Conservation (phyloP, 2,329 filamentous ascomycete genomes). For the Fusarium longipes region DNA sequence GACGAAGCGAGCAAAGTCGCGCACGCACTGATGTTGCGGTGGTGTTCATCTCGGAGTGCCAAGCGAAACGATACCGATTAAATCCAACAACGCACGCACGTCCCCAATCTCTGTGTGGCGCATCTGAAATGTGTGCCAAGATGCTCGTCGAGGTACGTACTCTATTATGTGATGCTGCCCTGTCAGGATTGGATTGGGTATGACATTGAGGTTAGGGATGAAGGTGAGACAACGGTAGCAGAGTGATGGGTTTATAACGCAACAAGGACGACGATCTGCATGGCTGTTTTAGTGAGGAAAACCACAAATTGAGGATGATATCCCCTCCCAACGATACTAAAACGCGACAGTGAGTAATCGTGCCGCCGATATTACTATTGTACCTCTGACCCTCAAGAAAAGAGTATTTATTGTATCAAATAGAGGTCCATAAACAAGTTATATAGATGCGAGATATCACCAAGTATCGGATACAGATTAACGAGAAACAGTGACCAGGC, state of each 20-base stretch:
- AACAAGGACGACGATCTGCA: conserved; percentile 9
- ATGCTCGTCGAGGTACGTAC: conserved; percentile 28
- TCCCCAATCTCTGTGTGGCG: conserved; percentile 31
- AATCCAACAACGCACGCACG: conserved; percentile 35
- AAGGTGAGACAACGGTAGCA: conserved; percentile 32
- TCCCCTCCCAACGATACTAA: not conserved
- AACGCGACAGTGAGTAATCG: not conserved
- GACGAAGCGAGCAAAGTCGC: conserved; percentile 29
- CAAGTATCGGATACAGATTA: conserved; percentile 8
- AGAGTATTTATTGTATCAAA: not conserved
- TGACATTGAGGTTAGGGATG: conserved; percentile 26
- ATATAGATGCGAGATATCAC: not conserved
- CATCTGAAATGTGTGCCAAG: conserved; percentile 34
- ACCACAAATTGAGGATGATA: not conserved
- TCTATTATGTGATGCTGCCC: not conserved
- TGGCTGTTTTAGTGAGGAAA: not conserved
- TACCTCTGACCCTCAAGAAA: not conserved
- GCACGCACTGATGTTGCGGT: conserved; percentile 20
- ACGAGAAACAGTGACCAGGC: not conserved
- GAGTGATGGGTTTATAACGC: conserved; percentile 13
- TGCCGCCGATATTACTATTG: not conserved
- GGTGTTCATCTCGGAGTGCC: conserved; percentile 40
- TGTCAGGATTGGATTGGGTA: conserved; percentile 11
- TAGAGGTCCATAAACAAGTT: not conserved
- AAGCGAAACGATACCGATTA: conserved; percentile 41